phyloP scores from a whole-genome alignment of 345 rosid genomes.

The Psidium friedrichsthalianum region DNA sequence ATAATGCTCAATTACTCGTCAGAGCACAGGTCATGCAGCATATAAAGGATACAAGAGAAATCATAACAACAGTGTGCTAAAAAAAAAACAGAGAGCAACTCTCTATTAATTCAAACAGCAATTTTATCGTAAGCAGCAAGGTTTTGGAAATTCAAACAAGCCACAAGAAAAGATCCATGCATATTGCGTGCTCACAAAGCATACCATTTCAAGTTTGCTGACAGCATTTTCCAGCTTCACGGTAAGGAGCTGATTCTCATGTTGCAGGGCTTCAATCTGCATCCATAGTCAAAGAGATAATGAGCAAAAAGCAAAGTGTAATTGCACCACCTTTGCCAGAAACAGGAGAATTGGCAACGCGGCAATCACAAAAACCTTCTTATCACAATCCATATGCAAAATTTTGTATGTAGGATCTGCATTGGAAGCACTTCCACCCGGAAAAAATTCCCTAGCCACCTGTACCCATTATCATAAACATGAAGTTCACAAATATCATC shows the following conservation, averaged over 20 bases:
- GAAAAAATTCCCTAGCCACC: conserved; percentile 2
- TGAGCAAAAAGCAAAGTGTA: not conserved
- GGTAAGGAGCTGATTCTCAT: conserved; percentile 17
- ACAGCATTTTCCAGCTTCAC: conserved; percentile 16
- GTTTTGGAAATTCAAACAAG: not conserved
- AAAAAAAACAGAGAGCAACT: not conserved
- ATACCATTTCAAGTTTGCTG: conserved; percentile 21
- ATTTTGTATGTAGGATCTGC: conserved; percentile 18
- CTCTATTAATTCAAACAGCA: not conserved
- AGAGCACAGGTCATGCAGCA: not conserved
- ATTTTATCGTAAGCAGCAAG: not conserved
- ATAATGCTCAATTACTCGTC: not conserved
- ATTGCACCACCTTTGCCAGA: not conserved
- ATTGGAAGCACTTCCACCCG: not conserved
- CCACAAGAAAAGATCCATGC: not conserved
- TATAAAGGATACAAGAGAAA: not conserved
- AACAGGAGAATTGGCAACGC: not conserved
- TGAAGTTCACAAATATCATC: not conserved
- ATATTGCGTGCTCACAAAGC: not conserved
- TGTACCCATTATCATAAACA: conserved; percentile 1
- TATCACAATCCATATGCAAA: conserved; percentile 37
- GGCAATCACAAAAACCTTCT: conserved; percentile 20
- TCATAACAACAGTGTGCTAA: not conserved
- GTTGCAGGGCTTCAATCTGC: conserved; percentile 18
- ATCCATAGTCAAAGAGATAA: not conserved